A percentile compares a stretch with the other conserved stretches of the same genome.
Evolutionary conservation across 306 rosid species (phyloP).

Genomic region (Alnus glutinosa): DNA sequence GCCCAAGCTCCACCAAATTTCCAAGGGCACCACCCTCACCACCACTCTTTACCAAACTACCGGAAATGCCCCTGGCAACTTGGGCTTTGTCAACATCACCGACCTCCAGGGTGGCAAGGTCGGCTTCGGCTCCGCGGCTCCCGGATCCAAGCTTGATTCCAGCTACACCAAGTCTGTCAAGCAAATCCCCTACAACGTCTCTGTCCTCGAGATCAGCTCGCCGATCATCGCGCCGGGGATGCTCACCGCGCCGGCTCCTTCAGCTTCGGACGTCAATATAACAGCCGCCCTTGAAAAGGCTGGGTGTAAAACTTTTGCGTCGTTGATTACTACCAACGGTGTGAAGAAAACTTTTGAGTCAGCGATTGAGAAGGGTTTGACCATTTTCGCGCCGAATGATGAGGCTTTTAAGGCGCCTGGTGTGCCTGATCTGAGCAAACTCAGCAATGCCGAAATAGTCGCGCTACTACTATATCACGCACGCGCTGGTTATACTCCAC

Average conservation of each 20-base stretch:
- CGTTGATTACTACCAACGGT: slow-evolving; percentile 54
- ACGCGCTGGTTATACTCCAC: slow-evolving; percentile 56
- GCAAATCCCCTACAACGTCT: slow-evolving; percentile 80
- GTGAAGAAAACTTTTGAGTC: slow-evolving; percentile 64
- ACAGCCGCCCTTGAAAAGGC: slow-evolving; percentile 80
- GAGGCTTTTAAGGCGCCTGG: slow-evolving; percentile 81
- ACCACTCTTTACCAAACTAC: slow-evolving; percentile 92
- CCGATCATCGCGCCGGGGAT: slow-evolving; percentile 79
- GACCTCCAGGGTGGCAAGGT: slow-evolving; percentile 84
- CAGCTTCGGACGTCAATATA: slow-evolving; percentile 55
- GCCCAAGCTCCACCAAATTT: slow-evolving; percentile 72
- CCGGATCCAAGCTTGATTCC: slow-evolving; percentile 90
- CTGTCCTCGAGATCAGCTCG: slow-evolving; percentile 70
- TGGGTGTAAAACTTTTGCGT: slow-evolving; percentile 70
- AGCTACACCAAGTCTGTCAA: slow-evolving; percentile 71
- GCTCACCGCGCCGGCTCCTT: slow-evolving; percentile 81
- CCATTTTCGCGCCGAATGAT: slow-evolving; percentile 81
- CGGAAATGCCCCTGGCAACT: slow-evolving; percentile 69
- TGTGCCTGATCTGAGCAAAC: slow-evolving; percentile 80
- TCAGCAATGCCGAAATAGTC: slow-evolving; percentile 74
- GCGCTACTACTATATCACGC: slow-evolving; percentile 78
- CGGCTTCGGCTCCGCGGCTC: slow-evolving; percentile 79
- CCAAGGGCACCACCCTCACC: slow-evolving; percentile 70
- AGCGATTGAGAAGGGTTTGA: slow-evolving; percentile 63
- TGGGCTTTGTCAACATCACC: slow-evolving; percentile 89